Percentiles rank a stretch among this genome's conserved stretches.
Conservation (phyloP, 352 stramenopile species). For the Globisporangium abappressorium region DNA sequence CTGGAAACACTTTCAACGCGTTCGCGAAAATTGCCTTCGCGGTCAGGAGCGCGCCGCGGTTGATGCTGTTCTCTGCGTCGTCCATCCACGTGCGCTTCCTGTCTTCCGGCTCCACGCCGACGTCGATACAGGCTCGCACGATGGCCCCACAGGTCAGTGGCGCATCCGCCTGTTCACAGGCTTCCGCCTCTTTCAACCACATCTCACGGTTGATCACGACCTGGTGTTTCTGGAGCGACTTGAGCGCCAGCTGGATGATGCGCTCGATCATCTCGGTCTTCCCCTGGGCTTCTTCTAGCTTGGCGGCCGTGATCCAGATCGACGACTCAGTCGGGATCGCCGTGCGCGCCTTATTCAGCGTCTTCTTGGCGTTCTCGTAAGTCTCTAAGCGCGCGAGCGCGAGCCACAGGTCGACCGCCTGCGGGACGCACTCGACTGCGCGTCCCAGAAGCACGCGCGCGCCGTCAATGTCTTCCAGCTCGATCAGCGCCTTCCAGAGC, state of each 20-base stretch:
- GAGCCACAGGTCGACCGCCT: conserved; percentile 98
- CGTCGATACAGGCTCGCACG: conserved; percentile 90
- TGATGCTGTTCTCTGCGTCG: conserved; percentile 93
- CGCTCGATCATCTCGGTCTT: conserved; percentile 82
- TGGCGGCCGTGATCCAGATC: conserved; percentile 98
- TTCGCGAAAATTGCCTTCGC: conserved; percentile 94
- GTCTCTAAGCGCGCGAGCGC: conserved; percentile 96
- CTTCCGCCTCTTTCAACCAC: conserved; percentile 97
- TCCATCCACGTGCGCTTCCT: conserved; percentile 96
- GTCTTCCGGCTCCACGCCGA: conserved; percentile 96
- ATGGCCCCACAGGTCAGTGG: conserved; percentile 94
- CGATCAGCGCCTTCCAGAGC: conserved; percentile 98
- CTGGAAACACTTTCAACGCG: conserved; percentile 85
- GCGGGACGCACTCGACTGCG: conserved; percentile 98
- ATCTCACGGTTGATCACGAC: conserved; percentile 93
- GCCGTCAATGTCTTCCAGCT: conserved; percentile 96
- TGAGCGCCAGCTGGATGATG: conserved; percentile 80
- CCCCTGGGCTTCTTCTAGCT: conserved; percentile 97
- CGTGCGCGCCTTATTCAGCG: conserved; percentile 94
- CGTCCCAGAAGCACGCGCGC: conserved; percentile 93
- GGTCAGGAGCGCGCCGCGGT: conserved; percentile 83
- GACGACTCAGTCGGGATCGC: conserved; percentile 94
- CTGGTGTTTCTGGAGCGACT: conserved; percentile 88
- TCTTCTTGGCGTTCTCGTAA: conserved; percentile 97
- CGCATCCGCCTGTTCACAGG: conserved; percentile 88